Percentiles rank a stretch among this genome's conserved stretches.
These are phyloP conservation scores for Rhodocollybia butyracea DNA, from an alignment of 768 basidiomycete species.

Conservation along the genomic window DNA sequence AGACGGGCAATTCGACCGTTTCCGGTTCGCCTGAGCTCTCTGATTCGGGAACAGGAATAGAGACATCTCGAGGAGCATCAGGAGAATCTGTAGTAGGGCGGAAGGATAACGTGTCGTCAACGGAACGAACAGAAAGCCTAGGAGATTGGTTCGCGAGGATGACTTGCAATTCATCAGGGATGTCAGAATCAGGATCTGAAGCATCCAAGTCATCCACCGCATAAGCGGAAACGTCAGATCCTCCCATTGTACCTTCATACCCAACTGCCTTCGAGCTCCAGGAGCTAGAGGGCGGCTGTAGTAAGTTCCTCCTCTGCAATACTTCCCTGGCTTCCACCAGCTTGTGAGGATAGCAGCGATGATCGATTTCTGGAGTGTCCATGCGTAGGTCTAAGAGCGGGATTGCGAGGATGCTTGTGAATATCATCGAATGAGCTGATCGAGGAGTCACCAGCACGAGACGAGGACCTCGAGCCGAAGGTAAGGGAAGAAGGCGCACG, in stretches of 20 bases:
- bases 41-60: not conserved
- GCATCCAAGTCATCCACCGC: constrained; percentile 43
- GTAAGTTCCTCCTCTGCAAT: constrained; percentile 9
- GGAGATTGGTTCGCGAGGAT: constrained; percentile 44
- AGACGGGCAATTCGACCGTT: constrained; percentile 29
- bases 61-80: not conserved
- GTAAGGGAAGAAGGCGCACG: constrained; percentile 9
- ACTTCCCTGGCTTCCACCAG: not conserved
- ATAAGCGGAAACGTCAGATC: constrained; percentile 45
- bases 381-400: constrained; percentile 31
- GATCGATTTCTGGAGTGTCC: constrained; percentile 21
- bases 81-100: constrained; percentile 19
- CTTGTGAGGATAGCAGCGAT: constrained; percentile 14
- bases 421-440: constrained; percentile 15
- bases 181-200: constrained; percentile 72
- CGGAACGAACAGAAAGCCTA: constrained; percentile 26
- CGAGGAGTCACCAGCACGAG: constrained; percentile 19
- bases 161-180: constrained; percentile 72
- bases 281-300: constrained; percentile 37
- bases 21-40: constrained; percentile 11
- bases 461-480: constrained; percentile 28
- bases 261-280: constrained; percentile 53
- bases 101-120: constrained; percentile 39
- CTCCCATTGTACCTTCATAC: constrained; percentile 69
- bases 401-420: constrained; percentile 25